Evolutionary conservation across 2,329 filamentous ascomycete species (phyloP).

Genomic region (Ilyonectria robusta): DNA sequence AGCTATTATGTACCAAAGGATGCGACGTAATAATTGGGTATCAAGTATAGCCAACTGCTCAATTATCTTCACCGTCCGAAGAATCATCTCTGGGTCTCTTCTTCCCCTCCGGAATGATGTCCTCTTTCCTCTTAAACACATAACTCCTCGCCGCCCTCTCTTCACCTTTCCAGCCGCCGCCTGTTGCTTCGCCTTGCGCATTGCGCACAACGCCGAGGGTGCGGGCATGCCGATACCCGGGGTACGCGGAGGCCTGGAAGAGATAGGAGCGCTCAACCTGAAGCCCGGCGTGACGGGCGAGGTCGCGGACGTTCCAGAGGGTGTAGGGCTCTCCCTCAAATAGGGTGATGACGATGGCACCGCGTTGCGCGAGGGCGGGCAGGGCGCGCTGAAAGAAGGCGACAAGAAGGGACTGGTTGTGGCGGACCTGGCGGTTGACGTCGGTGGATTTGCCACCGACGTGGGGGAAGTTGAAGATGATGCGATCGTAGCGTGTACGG

Average conservation of each 20-base stretch:
- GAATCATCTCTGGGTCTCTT: conserved; percentile 53
- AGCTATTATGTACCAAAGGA: background rate
- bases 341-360: conserved; percentile 83
- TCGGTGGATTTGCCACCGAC: conserved; percentile 93
- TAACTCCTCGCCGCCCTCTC: conserved; percentile 68
- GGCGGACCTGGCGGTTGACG: conserved; percentile 92
- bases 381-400: conserved; percentile 74
- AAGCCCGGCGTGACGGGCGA: conserved; percentile 83
- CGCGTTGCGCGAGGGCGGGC: conserved; percentile 58
- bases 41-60: conserved; percentile 8
- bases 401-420: conserved; percentile 87
- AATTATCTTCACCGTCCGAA: conserved; percentile 51
- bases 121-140: conserved; percentile 73
- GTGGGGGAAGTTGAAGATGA: conserved; percentile 98
- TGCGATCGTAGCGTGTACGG: conserved; percentile 74
- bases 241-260: conserved; percentile 78
- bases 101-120: conserved; percentile 51
- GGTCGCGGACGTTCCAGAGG: conserved; percentile 92
- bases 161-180: conserved; percentile 60
- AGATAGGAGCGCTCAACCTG: conserved; percentile 78
- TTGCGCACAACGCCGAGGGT: conserved; percentile 77
- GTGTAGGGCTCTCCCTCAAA: conserved; percentile 97
- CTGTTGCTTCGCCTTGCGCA: conserved; percentile 59
- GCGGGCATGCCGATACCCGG: conserved; percentile 80
- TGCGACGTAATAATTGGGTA: background rate